These are phyloP conservation scores for Blastocystis sp. DNA, from an alignment of 352 stramenopile genomes.

Conservation along the genomic window DNA sequence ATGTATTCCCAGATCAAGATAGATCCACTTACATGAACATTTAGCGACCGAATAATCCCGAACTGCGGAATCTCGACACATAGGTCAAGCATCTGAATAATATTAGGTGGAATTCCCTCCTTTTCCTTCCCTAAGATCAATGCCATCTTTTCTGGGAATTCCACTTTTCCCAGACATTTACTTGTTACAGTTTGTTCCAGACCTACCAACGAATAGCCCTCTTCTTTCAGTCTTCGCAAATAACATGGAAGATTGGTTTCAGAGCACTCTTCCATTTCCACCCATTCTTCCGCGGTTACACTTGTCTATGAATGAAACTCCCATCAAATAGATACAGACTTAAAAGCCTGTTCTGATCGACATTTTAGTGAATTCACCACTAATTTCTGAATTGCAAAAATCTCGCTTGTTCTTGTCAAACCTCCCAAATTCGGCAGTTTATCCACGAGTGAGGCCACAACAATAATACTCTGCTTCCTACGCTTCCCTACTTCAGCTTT, in stretches of 20 bases:
- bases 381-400: constrained; percentile 75
- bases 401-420: constrained; percentile 77
- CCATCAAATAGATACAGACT: constrained; percentile 59
- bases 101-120: constrained; percentile 75
- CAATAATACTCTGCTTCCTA: constrained; percentile 17
- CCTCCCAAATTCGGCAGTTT: constrained; percentile 79
- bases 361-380: constrained; percentile 71
- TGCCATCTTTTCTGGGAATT: constrained; percentile 74
- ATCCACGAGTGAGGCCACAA: constrained; percentile 69
- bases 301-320: constrained; percentile 67
- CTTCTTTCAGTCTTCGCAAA: constrained; percentile 67
- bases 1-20: constrained; percentile 79
- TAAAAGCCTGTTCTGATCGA: constrained; percentile 69
- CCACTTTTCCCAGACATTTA: constrained; percentile 69
- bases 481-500: background rate
- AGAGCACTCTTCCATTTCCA: constrained; percentile 73
- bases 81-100: constrained; percentile 74
- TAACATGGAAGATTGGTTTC: background rate
- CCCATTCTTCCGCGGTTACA: constrained; percentile 78
- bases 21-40: constrained; percentile 78
- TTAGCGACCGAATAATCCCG: constrained; percentile 77
- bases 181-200: constrained; percentile 76
- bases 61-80: constrained; percentile 83
- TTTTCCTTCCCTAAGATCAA: constrained; percentile 78
- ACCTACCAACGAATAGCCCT: constrained; percentile 75